phyloP scores from a whole-genome alignment of 108 stramenopile species.

The Cyclotella sp. region DNA sequence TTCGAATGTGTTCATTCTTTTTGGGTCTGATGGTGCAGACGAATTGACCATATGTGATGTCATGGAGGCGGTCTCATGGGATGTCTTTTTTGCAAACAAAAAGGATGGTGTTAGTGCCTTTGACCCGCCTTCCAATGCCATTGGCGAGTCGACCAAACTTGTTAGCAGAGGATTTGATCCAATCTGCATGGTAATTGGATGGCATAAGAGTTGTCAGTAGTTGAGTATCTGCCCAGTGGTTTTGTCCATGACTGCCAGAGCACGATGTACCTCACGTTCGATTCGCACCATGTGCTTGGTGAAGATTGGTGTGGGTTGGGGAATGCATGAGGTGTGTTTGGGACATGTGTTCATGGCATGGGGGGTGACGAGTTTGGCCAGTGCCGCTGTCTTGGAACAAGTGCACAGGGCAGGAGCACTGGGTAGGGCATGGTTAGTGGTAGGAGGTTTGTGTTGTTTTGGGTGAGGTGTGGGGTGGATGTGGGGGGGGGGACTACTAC shows the following conservation, averaged over 20 bases:
- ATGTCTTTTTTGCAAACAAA: neutral
- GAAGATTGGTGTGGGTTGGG: neutral
- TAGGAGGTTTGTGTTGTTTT: too few relatives aligned
- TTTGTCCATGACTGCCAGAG: neutral
- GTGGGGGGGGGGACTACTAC: too few relatives aligned
- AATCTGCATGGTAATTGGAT: neutral
- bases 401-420: neutral
- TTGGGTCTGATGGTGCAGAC: neutral
- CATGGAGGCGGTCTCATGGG: neutral
- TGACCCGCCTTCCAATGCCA: neutral
- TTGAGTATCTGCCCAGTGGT: neutral
- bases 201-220: neutral
- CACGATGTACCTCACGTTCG: neutral
- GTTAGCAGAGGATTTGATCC: neutral
- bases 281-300: neutral
- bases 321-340: neutral
- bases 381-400: neutral
- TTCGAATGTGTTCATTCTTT: neutral
- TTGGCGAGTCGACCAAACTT: conserved; percentile 1
- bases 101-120: neutral
- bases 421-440: too few relatives aligned
- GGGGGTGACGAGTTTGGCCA: neutral
- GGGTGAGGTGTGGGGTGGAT: too few relatives aligned
- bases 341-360: neutral
- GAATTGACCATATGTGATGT: neutral